Evolutionary conservation across 352 stramenopile species (phyloP).

Genomic region (Blastocystis sp.): DNA sequence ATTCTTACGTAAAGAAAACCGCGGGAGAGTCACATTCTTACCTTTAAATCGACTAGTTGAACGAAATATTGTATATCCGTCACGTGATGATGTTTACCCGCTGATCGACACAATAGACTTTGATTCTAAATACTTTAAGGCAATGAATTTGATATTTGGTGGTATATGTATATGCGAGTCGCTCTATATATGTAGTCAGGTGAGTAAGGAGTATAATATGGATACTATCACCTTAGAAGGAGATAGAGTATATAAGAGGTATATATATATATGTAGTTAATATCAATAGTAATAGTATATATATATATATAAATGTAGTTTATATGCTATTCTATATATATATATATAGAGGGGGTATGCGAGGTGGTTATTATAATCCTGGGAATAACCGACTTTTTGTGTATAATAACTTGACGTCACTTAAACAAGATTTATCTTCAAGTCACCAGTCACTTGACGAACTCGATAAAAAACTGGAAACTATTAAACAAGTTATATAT

Average conservation of each 20-base stretch:
- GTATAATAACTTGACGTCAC: slow-evolving; percentile 13
- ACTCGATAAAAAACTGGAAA: slow-evolving; percentile 11
- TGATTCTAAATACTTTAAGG: slow-evolving; percentile 20
- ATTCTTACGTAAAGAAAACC: too few species aligned
- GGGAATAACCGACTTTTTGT: slow-evolving; percentile 53
- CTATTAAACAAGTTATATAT: slow-evolving; percentile 4
- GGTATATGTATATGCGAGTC: slow-evolving; percentile 82
- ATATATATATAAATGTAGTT: too few species aligned
- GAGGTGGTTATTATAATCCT: slow-evolving; percentile 80
- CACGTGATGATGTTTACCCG: neutral
- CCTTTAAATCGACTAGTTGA: neutral
- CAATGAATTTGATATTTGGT: slow-evolving; percentile 72
- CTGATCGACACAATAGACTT: slow-evolving; percentile 1
- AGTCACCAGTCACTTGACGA: neutral
- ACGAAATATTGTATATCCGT: slow-evolving; percentile 51
- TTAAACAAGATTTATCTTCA: neutral
- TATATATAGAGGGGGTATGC: slow-evolving; percentile 78
- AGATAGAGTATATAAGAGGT: slow-evolving; percentile 82
- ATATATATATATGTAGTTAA: too few species aligned
- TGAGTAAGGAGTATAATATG: slow-evolving; percentile 59
- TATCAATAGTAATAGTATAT: too few species aligned
- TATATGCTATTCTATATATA: too few species aligned
- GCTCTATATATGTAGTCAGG: slow-evolving; percentile 59
- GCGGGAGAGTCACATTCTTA: too few species aligned
- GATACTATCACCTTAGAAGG: slow-evolving; percentile 93